Conservation (phyloP, 2,329 filamentous ascomycete genomes). For the Myriangium duriaei region DNA sequence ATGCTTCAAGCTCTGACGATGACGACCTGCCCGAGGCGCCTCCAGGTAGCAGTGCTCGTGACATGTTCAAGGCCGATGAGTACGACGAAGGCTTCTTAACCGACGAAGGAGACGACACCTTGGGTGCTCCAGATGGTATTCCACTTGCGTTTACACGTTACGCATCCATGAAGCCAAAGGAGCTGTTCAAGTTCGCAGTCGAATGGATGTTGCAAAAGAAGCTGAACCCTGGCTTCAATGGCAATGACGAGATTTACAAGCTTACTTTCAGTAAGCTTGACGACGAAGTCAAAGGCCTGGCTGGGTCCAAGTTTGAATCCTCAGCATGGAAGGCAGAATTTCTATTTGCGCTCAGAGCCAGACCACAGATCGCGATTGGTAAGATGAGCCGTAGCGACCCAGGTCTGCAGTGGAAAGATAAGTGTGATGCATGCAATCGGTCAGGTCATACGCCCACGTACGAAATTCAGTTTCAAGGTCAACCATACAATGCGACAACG, state of each 20-base stretch:
- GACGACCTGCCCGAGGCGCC: constrained; percentile 17
- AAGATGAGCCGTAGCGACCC: constrained; percentile 28
- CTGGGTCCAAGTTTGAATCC: constrained; percentile 59
- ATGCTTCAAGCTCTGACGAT: constrained; percentile 20
- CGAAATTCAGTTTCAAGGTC: constrained; percentile 50
- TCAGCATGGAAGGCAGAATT: constrained; percentile 58
- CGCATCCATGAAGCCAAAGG: constrained; percentile 53
- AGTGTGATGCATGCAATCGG: constrained; percentile 61
- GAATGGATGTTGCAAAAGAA: constrained; percentile 76
- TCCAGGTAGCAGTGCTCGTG: constrained; percentile 15
- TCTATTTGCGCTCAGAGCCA: constrained; percentile 48
- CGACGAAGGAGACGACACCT: constrained; percentile 44
- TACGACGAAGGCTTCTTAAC: constrained; percentile 54
- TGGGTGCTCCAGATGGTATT: constrained; percentile 43
- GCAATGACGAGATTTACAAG: constrained; percentile 50
- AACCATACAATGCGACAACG: constrained; percentile 52
- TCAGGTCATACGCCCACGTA: constrained; percentile 54
- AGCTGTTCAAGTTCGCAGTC: constrained; percentile 60
- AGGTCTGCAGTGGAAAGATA: constrained; percentile 27
- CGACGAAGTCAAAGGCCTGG: constrained; percentile 55
- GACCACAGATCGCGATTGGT: constrained; percentile 48
- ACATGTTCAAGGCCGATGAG: constrained; percentile 38
- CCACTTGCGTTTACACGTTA: constrained; percentile 58
- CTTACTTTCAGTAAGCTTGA: constrained; percentile 60
- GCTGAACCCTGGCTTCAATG: constrained; percentile 57